A percentile compares a stretch with the other conserved stretches of the same genome.
Evolutionary conservation across 257 asterid species (phyloP).

Genomic region (Eustoma russellianum): DNA sequence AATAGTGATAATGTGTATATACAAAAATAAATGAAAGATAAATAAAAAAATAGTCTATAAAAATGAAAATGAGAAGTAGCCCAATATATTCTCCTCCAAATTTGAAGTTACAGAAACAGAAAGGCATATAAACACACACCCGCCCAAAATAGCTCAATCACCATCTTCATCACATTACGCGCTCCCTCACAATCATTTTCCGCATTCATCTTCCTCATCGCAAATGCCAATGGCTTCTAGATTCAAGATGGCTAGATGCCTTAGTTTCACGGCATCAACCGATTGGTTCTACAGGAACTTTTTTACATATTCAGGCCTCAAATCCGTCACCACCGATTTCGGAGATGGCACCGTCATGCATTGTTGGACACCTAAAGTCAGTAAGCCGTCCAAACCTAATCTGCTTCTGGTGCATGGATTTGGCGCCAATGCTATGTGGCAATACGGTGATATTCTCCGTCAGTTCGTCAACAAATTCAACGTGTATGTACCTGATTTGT

Average conservation of each 20-base stretch:
- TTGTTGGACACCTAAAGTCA: constrained; percentile 75
- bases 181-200: background rate
- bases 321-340: constrained; percentile 46
- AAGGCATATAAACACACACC: too few species aligned
- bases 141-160: too few species aligned
- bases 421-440: constrained; percentile 99
- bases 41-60: too few species aligned
- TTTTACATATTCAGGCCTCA: constrained; percentile 73
- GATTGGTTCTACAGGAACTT: constrained; percentile 70
- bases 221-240: too few species aligned
- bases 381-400: constrained; percentile 42
- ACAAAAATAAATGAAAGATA: too few species aligned
- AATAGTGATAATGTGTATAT: too few species aligned
- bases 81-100: too few species aligned
- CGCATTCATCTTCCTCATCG: background rate
- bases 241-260: constrained; percentile 36
- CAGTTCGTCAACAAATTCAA: constrained; percentile 73
- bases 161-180: too few species aligned
- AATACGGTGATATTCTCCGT: constrained; percentile 76
- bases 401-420: constrained; percentile 76
- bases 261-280: constrained; percentile 83
- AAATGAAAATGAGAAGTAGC: too few species aligned
- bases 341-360: constrained; percentile 71
- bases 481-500: constrained; percentile 84
- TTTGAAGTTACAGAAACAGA: too few species aligned